Evolutionary conservation across 2,329 filamentous ascomycete genomes (phyloP).

Genomic region (Epichloe gansuensis): DNA sequence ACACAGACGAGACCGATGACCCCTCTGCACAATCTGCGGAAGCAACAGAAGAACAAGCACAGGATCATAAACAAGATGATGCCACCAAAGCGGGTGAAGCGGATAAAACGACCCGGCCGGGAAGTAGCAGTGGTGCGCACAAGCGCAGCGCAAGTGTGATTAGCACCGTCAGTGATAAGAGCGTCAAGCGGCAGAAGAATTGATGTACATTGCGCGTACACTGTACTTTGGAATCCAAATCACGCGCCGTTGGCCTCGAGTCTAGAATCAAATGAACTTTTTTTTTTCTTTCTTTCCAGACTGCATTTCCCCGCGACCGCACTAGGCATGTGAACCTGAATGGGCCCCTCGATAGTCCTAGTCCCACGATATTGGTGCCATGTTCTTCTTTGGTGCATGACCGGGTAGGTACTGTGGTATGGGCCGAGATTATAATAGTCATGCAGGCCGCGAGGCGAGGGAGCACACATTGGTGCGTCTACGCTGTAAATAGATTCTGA

Average conservation of each 20-base stretch:
- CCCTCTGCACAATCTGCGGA: constrained; percentile 3
- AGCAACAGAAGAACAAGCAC: constrained; percentile 6
- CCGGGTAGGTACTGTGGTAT: too few species aligned
- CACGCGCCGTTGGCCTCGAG: constrained; percentile 6
- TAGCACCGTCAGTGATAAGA: constrained; percentile 55
- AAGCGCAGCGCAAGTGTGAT: constrained; percentile 78
- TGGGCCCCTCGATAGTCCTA: too few species aligned
- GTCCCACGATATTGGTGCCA: too few species aligned
- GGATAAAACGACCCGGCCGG: constrained; percentile 21
- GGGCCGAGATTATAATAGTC: too few species aligned
- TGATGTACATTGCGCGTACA: constrained; percentile 12
- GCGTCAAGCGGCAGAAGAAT: constrained; percentile 44
- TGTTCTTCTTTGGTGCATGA: too few species aligned
- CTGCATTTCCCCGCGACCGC: too few species aligned
- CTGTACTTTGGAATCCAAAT: constrained; percentile 5
- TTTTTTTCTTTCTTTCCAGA: too few species aligned
- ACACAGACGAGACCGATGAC: constrained; percentile 8
- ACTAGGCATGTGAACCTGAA: too few species aligned
- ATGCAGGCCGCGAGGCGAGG: too few species aligned
- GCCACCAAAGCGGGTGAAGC: constrained; percentile 7
- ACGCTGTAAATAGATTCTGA: too few species aligned
- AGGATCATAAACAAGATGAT: background rate
- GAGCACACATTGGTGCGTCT: too few species aligned
- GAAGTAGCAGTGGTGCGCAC: constrained; percentile 33
- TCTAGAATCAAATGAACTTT: background rate